These are phyloP conservation scores for Fraxinus velutina DNA, from an alignment of 305 asterid species.

Conservation along the genomic window DNA sequence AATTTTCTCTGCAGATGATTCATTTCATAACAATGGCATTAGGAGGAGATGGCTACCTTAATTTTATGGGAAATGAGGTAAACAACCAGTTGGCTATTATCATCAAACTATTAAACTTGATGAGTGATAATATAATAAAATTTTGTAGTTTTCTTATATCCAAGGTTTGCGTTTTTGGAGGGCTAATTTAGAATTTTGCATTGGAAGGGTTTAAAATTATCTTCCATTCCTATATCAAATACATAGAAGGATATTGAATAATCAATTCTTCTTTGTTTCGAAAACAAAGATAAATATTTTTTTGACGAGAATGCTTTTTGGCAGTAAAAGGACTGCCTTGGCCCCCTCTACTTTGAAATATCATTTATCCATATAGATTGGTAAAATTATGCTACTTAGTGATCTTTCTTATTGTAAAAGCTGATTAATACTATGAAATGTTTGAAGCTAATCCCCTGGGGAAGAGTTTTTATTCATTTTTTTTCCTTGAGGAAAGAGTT, in stretches of 20 bases:
- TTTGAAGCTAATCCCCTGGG: neutral
- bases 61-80: constrained; percentile 99
- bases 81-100: constrained; percentile 11
- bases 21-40: constrained; percentile 90
- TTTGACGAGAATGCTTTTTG: constrained; percentile 16
- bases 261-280: neutral
- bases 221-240: neutral
- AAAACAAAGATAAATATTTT: constrained; percentile 1
- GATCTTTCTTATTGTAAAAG: constrained; percentile 2
- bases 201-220: neutral
- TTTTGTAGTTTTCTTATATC: neutral
- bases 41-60: constrained; percentile 98
- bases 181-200: neutral
- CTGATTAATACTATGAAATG: neutral
- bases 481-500: neutral
- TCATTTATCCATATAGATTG: neutral
- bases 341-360: neutral
- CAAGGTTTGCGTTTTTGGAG: neutral
- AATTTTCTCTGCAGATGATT: constrained; percentile 70
- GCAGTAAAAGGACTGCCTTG: constrained; percentile 3
- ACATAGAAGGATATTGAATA: neutral
- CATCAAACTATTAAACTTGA: neutral
- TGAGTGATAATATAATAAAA: neutral
- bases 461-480: neutral
- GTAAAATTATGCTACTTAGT: neutral